Evolutionary conservation across 805 yeast species (phyloP).

Genomic region (Myxozyma lipomycoides): DNA sequence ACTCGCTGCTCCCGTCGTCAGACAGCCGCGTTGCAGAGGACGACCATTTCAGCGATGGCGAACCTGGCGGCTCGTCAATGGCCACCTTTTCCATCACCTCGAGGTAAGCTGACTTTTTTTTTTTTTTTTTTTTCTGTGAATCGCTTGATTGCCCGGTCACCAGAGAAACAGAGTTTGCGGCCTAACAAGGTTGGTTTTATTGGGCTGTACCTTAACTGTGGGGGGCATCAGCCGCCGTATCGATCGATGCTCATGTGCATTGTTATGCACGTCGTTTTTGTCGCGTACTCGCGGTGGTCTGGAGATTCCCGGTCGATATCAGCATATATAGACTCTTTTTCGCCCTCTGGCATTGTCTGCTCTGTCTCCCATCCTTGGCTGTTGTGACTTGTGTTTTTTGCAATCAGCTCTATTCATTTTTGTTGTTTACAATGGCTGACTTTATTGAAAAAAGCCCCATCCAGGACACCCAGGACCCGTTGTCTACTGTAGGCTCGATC

Average conservation of each 20-base stretch:
- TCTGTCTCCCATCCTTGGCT: no score
- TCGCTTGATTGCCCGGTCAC: not conserved
- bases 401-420: not conserved
- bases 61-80: slow-evolving; percentile 13
- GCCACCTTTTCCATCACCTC: slow-evolving; percentile 13
- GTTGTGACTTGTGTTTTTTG: no score
- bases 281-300: not conserved
- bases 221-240: not conserved
- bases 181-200: not conserved
- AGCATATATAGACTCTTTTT: not conserved
- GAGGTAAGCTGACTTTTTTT: slow-evolving; percentile 3
- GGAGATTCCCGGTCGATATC: not conserved
- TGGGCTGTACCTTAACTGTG: not conserved
- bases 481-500: slow-evolving; percentile 8
- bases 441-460: slow-evolving; percentile 14
- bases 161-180: not conserved
- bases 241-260: not conserved
- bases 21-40: no score
- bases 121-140: not conserved
- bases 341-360: no score
- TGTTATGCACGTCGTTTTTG: not conserved
- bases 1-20: slow-evolving; percentile 17
- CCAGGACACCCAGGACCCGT: slow-evolving; percentile 7
- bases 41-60: slow-evolving; percentile 10
- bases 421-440: slow-evolving; percentile 9